phyloP scores from a whole-genome alignment of 345 rosid genomes.

The Bruguiera gymnorhiza region DNA sequence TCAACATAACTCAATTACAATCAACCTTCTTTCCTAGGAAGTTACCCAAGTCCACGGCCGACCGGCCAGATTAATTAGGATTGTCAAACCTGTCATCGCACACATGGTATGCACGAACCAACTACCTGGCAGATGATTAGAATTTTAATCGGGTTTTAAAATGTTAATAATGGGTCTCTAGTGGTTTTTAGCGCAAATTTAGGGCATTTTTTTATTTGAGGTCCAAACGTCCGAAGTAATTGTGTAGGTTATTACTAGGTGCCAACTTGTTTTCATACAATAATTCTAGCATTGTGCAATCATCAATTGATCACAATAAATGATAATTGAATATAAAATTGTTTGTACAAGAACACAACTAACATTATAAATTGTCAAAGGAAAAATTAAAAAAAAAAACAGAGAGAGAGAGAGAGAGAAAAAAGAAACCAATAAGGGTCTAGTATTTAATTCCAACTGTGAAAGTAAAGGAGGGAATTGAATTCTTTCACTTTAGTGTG shows the following conservation, averaged over 20 bases:
- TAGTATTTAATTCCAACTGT: no score
- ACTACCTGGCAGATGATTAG: slow-evolving; percentile 3
- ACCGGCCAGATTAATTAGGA: neutral
- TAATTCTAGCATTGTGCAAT: neutral
- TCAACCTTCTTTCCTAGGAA: neutral
- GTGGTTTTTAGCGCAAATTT: slow-evolving; percentile 2
- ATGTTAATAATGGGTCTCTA: neutral
- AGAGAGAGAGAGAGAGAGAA: no score
- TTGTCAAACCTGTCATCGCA: neutral
- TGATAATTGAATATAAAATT: no score
- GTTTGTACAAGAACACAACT: no score
- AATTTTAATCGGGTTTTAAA: slow-evolving; percentile 6
- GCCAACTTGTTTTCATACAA: slow-evolving; percentile 7
- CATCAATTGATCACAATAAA: no score
- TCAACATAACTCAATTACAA: neutral
- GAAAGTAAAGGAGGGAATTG: no score
- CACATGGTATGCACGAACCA: slow-evolving; percentile 19
- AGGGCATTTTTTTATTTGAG: neutral
- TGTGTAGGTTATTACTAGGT: neutral
- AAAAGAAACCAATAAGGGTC: no score
- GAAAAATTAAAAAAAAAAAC: no score
- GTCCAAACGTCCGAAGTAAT: neutral
- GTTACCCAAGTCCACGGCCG: neutral
- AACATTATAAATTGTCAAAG: no score
- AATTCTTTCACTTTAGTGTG: no score